Evolutionary conservation across 805 yeast species (phyloP).

Genomic region (Sungouiella blattae): DNA sequence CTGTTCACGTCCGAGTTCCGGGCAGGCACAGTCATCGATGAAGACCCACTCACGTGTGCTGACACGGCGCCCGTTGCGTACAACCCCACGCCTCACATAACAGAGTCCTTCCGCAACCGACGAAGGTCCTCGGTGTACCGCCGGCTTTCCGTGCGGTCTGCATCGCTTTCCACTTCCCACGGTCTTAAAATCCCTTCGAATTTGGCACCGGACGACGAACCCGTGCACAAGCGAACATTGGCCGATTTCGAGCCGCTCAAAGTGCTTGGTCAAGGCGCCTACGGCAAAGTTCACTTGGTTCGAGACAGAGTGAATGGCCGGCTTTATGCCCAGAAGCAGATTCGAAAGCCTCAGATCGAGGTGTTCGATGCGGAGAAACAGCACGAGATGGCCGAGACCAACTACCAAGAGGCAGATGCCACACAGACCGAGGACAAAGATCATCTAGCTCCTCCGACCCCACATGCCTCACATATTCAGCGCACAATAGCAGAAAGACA

Average conservation of each 20-base stretch:
- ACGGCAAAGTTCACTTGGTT: conserved; percentile 42
- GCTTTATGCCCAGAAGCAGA: conserved; percentile 43
- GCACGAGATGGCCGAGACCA: conserved; percentile 20
- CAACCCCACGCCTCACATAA: background rate
- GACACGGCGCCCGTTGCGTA: conserved; percentile 3
- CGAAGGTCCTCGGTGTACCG: conserved; percentile 17
- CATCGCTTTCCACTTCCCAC: conserved; percentile 8
- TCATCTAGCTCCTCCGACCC: too few species aligned
- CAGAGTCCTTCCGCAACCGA: conserved; percentile 2
- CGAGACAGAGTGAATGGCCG: conserved; percentile 35
- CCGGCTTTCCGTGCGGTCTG: conserved; percentile 15
- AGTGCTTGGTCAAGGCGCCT: conserved; percentile 43
- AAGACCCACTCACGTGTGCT: background rate
- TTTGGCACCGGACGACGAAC: conserved; percentile 7
- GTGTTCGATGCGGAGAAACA: conserved; percentile 23
- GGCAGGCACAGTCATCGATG: conserved; percentile 4
- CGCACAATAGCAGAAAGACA: conserved; percentile 19
- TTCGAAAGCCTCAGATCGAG: conserved; percentile 27
- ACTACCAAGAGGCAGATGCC: conserved; percentile 1
- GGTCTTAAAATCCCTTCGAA: conserved; percentile 15
- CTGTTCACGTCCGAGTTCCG: conserved; percentile 11
- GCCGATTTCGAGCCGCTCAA: conserved; percentile 41
- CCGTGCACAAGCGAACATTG: conserved; percentile 21
- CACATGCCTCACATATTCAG: conserved; percentile 16
- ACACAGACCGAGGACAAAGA: conserved; percentile 4